Evolutionary conservation across 2,329 filamentous ascomycete genomes (phyloP), one percentile per base, ranked within the genome.

Genomic region (Pestalotiopsis sp.): DNA sequence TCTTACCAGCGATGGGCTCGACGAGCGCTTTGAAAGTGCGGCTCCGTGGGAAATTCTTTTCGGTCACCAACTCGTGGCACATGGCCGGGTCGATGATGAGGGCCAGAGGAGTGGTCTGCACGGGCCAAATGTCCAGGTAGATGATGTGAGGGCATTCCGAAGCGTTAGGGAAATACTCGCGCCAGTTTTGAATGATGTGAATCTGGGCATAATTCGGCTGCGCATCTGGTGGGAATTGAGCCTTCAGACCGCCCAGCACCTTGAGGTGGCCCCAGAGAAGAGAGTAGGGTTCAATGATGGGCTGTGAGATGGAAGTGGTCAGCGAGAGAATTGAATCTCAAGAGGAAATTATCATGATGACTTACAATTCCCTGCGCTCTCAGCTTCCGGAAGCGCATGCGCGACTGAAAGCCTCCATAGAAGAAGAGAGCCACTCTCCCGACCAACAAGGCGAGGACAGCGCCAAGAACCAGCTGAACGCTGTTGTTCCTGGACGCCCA

Each of bases 121-220:
- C 69, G 4, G 80, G 80, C 76, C 79, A 80, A 20, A 76, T 66
- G 66, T 83, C 80, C 12, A 81, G 64, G 9, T 69, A 69, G 11
- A 69, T n/a, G 59, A 81, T 76, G 62, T 75, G 70, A 27, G 76
- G 65, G 65, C 74, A 73, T 14, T 68, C 63, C 17, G 70, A 68
- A 12, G 70, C 72, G 17, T 74, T 25, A 3, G 75, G 72, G 4
- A 75, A 73, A 49, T 72, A 76, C 36, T 76, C 69, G 11, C 70
- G 63, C 49, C 65, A 66, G 12, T 71, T 60, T 17, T 77, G 41
- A 27, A 74, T 62, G 4, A 70, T 62, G 9, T 70, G 63, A 25
- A 73, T 64, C 49, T 68, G 60, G 5, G 71, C 67, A 17, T 72
- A 68, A 56, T 73, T 68, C 2, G 72, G 62, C 63, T 78, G 73